Evolutionary conservation across 2,329 filamentous ascomycete genomes (phyloP).

Genomic region (Botryotinia convoluta): DNA sequence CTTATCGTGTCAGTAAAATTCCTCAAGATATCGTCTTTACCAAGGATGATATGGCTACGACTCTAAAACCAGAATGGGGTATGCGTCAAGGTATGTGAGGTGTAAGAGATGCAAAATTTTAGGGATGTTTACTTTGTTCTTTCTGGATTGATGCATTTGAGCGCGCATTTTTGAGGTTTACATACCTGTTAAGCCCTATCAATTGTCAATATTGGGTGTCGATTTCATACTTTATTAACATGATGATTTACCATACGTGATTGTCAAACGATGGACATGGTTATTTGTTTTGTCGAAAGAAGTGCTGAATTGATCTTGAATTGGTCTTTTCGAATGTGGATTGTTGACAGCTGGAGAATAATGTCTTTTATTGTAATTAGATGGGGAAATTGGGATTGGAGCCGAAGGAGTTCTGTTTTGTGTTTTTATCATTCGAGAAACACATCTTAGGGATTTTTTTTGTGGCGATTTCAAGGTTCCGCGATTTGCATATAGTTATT

Average conservation of each 20-base stretch:
- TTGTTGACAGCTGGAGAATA: background rate
- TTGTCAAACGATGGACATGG: background rate
- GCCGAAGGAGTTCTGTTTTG: constrained; percentile 6
- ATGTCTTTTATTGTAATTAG: constrained; percentile 13
- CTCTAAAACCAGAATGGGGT: constrained; percentile 42
- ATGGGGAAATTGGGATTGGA: constrained; percentile 11
- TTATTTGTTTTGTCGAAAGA: constrained; percentile 11
- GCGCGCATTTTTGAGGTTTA: constrained; percentile 34
- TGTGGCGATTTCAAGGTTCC: background rate
- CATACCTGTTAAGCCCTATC: background rate
- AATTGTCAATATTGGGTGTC: constrained; percentile 16
- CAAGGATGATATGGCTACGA: constrained; percentile 56
- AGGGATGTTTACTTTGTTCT: constrained; percentile 27
- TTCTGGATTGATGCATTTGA: constrained; percentile 27
- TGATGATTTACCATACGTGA: background rate
- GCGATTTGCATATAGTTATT: constrained; percentile 1
- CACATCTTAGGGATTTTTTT: constrained; percentile 13
- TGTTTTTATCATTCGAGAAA: constrained; percentile 1
- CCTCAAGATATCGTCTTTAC: constrained; percentile 64
- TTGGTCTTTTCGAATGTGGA: background rate
- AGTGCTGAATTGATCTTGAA: background rate
- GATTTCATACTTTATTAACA: background rate
- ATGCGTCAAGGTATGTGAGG: constrained; percentile 35
- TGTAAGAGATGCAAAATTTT: constrained; percentile 25
- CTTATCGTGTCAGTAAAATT: constrained; percentile 67